Conservation (phyloP, 192 early-diverging fungal genomes). For the Umbelopsis sp. region DNA sequence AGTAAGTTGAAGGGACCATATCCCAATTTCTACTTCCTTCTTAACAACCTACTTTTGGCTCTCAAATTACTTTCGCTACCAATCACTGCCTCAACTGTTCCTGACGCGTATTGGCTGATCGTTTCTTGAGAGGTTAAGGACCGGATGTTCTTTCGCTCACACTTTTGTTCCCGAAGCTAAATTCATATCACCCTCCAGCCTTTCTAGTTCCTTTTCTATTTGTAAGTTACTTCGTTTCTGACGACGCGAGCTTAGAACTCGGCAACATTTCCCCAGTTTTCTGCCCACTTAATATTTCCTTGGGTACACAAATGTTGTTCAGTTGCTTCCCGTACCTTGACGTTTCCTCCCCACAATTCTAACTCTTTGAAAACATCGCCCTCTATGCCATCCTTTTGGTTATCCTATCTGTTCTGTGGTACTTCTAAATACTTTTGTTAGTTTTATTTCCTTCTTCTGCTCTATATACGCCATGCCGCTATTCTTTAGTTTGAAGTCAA, state of each 20-base stretch:
- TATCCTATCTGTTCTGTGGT: background rate
- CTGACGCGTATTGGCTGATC: background rate
- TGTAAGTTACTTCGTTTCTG: constrained; percentile 20
- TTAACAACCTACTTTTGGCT: too few relatives aligned
- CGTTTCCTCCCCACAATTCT: background rate
- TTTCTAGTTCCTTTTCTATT: background rate
- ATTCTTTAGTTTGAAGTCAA: constrained; percentile 4
- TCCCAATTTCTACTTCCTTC: too few relatives aligned
- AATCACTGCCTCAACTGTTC: background rate
- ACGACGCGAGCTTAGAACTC: background rate
- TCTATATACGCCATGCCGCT: constrained; percentile 1
- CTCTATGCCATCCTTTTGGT: constrained; percentile 7
- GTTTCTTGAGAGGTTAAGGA: too few relatives aligned
- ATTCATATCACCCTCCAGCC: background rate
- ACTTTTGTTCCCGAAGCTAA: constrained; percentile 1
- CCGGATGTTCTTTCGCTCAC: background rate
- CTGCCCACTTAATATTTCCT: constrained; percentile 1
- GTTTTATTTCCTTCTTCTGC: background rate
- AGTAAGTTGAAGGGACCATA: too few relatives aligned
- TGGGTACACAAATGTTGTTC: background rate
- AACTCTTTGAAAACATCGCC: background rate
- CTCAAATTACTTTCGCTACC: too few relatives aligned
- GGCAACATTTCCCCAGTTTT: background rate
- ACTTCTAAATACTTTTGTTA: constrained; percentile 12
- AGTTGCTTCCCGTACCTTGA: background rate